A percentile compares a stretch with the other conserved stretches of the same genome.
Evolutionary conservation across 768 basidiomycete genomes (phyloP).

Genomic region (Tylopilus subfusipes): DNA sequence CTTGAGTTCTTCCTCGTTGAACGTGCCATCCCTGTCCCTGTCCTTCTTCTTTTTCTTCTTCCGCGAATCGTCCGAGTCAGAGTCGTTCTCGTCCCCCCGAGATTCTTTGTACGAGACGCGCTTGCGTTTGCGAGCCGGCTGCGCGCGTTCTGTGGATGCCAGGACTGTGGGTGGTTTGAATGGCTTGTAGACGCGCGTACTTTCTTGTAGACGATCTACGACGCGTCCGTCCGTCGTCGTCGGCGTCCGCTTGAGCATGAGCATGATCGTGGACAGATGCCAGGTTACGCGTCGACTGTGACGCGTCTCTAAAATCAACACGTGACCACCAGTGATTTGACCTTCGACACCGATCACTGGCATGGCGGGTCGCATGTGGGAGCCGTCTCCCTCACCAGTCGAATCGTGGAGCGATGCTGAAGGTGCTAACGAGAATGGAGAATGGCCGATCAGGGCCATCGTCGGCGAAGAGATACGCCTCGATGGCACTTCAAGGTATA

Average conservation of each 20-base stretch:
- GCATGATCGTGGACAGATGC: slow-evolving; percentile 2
- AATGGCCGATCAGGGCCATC: slow-evolving; percentile 29
- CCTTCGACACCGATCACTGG: no score
- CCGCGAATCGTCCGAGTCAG: slow-evolving; percentile 47
- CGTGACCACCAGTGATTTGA: slow-evolving; percentile 23
- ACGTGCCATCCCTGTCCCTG: slow-evolving; percentile 53
- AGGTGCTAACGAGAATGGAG: slow-evolving; percentile 29
- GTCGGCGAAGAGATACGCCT: slow-evolving; percentile 32
- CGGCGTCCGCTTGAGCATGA: slow-evolving; percentile 69
- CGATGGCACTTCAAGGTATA: slow-evolving; percentile 29
- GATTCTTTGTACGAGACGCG: slow-evolving; percentile 82
- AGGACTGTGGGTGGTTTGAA: slow-evolving; percentile 70
- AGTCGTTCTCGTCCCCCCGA: slow-evolving; percentile 53
- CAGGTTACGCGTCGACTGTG: slow-evolving; percentile 6
- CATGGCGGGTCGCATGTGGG: slow-evolving; percentile 17
- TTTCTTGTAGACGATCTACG: slow-evolving; percentile 68
- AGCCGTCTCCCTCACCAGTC: slow-evolving; percentile 28
- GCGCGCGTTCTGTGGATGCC: slow-evolving; percentile 45
- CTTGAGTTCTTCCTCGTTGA: slow-evolving; percentile 60
- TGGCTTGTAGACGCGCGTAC: slow-evolving; percentile 68
- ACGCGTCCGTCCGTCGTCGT: slow-evolving; percentile 66
- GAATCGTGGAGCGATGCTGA: slow-evolving; percentile 33
- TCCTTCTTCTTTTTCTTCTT: slow-evolving; percentile 68
- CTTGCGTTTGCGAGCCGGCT: slow-evolving; percentile 79
- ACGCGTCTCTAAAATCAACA: slow-evolving; percentile 15